A percentile compares a stretch with the other conserved stretches of the same genome.
phyloP scores from a whole-genome alignment of 1,284 basidiomycete genomes.

The Tausonia pullulans region DNA sequence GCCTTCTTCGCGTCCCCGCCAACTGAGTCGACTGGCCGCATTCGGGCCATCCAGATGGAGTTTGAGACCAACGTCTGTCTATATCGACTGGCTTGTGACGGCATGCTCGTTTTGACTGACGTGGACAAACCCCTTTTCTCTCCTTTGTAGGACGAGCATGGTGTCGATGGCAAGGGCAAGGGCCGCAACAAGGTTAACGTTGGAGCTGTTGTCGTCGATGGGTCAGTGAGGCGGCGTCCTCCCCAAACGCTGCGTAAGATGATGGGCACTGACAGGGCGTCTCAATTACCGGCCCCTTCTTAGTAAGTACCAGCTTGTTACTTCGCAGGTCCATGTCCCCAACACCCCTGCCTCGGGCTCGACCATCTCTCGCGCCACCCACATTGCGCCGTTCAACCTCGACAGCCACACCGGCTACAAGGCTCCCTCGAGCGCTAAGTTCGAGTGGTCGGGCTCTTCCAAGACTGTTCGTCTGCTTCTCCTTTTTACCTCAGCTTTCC shows the following conservation, averaged over 20 bases:
- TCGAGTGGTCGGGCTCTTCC: slow-evolving; percentile 65
- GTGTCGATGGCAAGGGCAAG: slow-evolving; percentile 58
- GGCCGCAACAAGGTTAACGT: slow-evolving; percentile 74
- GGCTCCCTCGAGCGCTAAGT: slow-evolving; percentile 59
- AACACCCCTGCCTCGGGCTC: slow-evolving; percentile 31
- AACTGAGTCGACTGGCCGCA: slow-evolving; percentile 47
- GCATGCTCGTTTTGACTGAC: neutral
- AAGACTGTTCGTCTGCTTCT: slow-evolving; percentile 21
- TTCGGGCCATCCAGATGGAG: slow-evolving; percentile 89
- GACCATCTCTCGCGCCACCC: slow-evolving; percentile 57
- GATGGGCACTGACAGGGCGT: too few species aligned
- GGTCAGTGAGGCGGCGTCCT: slow-evolving; percentile 23
- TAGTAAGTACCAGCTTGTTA: slow-evolving; percentile 41
- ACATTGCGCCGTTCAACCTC: slow-evolving; percentile 48
- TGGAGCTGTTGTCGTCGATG: slow-evolving; percentile 67
- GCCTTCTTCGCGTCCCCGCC: slow-evolving; percentile 56
- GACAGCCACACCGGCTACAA: slow-evolving; percentile 74
- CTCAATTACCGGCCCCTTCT: too few species aligned
- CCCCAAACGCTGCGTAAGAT: too few species aligned
- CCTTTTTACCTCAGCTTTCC: neutral
- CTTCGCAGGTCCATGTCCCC: slow-evolving; percentile 56
- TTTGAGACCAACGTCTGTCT: slow-evolving; percentile 60
- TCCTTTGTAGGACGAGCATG: slow-evolving; percentile 45
- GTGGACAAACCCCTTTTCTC: neutral
- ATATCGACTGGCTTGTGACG: too few species aligned